phyloP scores from a whole-genome alignment of 2,329 filamentous ascomycete species.

The Calycina marina region DNA sequence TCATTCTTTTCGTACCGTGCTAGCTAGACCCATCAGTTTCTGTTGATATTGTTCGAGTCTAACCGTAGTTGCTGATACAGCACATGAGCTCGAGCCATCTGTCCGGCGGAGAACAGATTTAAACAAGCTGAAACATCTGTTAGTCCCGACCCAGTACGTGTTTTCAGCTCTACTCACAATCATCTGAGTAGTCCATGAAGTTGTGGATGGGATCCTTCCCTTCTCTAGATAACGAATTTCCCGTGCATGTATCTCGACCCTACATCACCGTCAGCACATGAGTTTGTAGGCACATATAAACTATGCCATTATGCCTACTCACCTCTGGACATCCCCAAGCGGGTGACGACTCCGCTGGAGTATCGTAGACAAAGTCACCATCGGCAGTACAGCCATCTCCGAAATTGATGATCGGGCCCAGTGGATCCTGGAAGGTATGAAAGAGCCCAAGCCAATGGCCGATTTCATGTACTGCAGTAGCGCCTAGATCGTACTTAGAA shows the following conservation, averaged over 20 bases:
- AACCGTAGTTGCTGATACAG: not conserved
- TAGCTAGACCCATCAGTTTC: too few relatives aligned
- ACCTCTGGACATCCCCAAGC: slow-evolving; percentile 1
- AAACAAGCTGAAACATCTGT: not conserved
- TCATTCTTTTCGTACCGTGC: too few relatives aligned
- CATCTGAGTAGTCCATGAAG: slow-evolving; percentile 4
- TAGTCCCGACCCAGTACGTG: too few relatives aligned
- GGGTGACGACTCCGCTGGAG: not conserved
- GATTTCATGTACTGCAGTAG: slow-evolving; percentile 1
- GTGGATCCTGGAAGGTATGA: slow-evolving; percentile 1
- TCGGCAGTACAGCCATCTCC: slow-evolving; percentile 1
- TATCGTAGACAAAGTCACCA: slow-evolving; percentile 1
- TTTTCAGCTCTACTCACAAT: not conserved
- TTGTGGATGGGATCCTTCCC: slow-evolving; percentile 3
- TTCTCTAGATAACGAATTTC: not conserved
- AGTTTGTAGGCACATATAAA: not conserved
- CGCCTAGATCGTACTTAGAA: not conserved
- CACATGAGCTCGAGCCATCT: not conserved
- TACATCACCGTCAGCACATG: not conserved
- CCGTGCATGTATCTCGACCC: slow-evolving; percentile 1
- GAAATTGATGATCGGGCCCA: not conserved
- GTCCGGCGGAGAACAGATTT: not conserved
- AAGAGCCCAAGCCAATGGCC: slow-evolving; percentile 2
- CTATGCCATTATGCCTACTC: not conserved
- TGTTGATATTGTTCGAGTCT: too few relatives aligned